Evolutionary conservation across 805 yeast genomes (phyloP), one percentile per base, ranked within the genome.

Genomic region (Naumovozyma castellii): DNA sequence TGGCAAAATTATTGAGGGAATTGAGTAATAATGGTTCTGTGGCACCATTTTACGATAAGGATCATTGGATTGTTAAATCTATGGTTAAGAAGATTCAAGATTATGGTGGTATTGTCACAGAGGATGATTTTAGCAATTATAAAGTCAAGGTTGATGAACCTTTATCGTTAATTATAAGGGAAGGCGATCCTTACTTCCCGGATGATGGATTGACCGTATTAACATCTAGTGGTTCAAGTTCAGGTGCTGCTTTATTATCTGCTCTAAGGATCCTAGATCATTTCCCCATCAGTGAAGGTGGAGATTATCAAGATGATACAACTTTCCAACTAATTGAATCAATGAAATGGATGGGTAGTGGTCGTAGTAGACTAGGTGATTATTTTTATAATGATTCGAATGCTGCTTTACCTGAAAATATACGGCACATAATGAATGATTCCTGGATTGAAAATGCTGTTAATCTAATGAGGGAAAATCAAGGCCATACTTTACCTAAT

Each of bases 341-440:
- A 2, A 85, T 90, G 94, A 90, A 90, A 61, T 90, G 96, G 95
- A 73, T 86, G 74, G 84, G 88, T 0, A 72, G 90, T 10, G 90
- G 81, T 0, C 70, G 97, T 46, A 76, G 88, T n/a, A 73, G 85
- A 49, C 68, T 90, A 18, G 97, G 97, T 0, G 96, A 86, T 52
- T 78, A 61, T 32, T 14, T 5, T 43, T 41, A 25, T 28, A 29
- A 19, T 22, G 27, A 16, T 12, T 42, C 43, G 0, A 4, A 17
- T 1, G 45, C 42, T 12, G 42, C 48, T 10, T 52, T 64, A 28
- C 60, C 62, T 3, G 44, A 55, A 2, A 63, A 71, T 25, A 69
- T 77, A 20, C 44, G 57, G 0, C 66, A 72, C 37, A 72, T 78
- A 34, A 53, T 75, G 12, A 59, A 71, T 5, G 48, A 57, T 1